phyloP scores from a whole-genome alignment of 2,329 filamentous ascomycete species.

The Magnaporthiopsis rhizophila region DNA sequence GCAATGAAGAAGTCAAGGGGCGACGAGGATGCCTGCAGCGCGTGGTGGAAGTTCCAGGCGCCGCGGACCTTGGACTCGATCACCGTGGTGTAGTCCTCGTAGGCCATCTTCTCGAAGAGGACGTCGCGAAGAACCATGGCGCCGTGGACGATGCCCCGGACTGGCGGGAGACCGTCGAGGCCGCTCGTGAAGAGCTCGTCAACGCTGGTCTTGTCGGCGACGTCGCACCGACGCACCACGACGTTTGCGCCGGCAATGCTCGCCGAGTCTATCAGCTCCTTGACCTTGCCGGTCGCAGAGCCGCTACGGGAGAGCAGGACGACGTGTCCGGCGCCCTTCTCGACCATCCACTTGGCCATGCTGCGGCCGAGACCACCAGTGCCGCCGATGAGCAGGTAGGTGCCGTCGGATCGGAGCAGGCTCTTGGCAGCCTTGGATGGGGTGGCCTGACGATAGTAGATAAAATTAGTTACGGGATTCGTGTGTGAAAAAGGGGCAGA shows the following conservation, averaged over 20 bases:
- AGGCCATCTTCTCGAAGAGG: constrained; percentile 45
- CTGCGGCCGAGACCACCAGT: constrained; percentile 42
- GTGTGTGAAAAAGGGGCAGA: not conserved
- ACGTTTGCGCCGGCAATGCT: constrained; percentile 31
- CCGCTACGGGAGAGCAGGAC: constrained; percentile 42
- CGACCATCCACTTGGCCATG: constrained; percentile 40
- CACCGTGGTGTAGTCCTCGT: constrained; percentile 37
- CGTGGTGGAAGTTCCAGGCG: constrained; percentile 32
- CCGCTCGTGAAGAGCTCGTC: constrained; percentile 27
- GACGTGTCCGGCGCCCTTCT: constrained; percentile 37
- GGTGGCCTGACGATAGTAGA: constrained; percentile 12
- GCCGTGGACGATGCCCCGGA: constrained; percentile 37
- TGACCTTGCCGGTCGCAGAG: constrained; percentile 30
- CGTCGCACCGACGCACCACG: constrained; percentile 39
- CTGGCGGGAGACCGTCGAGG: constrained; percentile 27
- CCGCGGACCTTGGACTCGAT: constrained; percentile 44
- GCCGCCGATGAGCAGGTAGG: constrained; percentile 43
- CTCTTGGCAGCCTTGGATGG: constrained; percentile 16
- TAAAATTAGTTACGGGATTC: not conserved
- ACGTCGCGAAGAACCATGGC: constrained; percentile 42
- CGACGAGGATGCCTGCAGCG: constrained; percentile 20
- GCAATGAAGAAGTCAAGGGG: constrained; percentile 44
- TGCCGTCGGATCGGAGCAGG: constrained; percentile 31
- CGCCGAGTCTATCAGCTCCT: constrained; percentile 32
- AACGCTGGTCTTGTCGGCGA: constrained; percentile 31